Base-by-base conservation (phyloP, 495 filamentous ascomycete genomes). In the Penicillium waksmanii region DNA sequence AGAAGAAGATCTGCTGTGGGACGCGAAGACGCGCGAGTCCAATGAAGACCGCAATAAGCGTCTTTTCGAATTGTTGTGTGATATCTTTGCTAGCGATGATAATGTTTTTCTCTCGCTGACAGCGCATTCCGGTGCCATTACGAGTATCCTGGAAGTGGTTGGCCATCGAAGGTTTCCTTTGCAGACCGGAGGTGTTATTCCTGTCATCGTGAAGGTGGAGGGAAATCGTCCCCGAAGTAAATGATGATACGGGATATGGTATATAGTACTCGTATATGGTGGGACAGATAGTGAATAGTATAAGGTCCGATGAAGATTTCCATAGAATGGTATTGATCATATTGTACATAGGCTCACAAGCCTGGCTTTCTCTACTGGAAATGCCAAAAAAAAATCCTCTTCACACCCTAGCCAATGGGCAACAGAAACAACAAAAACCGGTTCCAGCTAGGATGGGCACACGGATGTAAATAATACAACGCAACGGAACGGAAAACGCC, bases 51-150 rank as follows among this genome's bases (percentile, higher is more conserved):
- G 87, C 51, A 78, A 84, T 57, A 73, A 72, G 33, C 78, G 91
- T 31, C 70, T 85, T 3, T 77, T 77, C 55, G 64, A 58, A 11
- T 75, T 87, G 15, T 66, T 96, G 43, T 78, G 87, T 66, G 84
- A 89, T 63, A 77, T 93, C 10, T 92, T 94, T 61, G 66, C 56
- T 3, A 69, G 67, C 3, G 86, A 91, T 58, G 68, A 71, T n/a
- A 85, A 78, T 65, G 85, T 78, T 5, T 86, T 83, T 63, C 76
- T 92, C 19, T 88, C 85, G 52, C 67, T 92, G 51, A 92, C 88
- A n/a, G 85, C 82, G 60, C 91, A 93, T 73, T 87, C 84, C 0
- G 88, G 87, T 10, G 85, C 87, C 49, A 90, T 90, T 62, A 80
- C 71, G 9, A 81, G 78, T 53, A 77, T 87, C 11, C 65, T 92